phyloP scores from a whole-genome alignment of 75 land plant species.

The Cunninghamia lanceolata region DNA sequence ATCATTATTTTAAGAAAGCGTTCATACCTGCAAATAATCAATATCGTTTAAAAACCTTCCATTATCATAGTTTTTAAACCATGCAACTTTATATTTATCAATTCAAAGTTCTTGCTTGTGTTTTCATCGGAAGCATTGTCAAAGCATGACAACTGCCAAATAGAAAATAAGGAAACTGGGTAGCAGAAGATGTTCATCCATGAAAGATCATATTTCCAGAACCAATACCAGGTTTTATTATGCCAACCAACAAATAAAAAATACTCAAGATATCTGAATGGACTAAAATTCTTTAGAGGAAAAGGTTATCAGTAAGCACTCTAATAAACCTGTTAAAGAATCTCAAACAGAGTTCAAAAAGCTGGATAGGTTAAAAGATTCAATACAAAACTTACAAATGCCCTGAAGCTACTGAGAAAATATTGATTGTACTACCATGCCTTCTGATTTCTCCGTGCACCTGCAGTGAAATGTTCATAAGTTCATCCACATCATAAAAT shows the following conservation, averaged over 20 bases:
- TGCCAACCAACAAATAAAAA: not conserved
- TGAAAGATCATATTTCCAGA: not conserved
- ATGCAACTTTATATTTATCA: not conserved
- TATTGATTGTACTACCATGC: slow-evolving; percentile 79
- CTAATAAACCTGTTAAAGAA: not conserved
- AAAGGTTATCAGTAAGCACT: not conserved
- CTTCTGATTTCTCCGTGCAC: slow-evolving; percentile 39
- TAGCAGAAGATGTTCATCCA: not conserved
- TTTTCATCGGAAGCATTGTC: not conserved
- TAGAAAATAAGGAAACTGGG: not conserved
- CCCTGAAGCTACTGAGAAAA: slow-evolving; percentile 97
- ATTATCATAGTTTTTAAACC: not conserved
- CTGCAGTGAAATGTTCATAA: slow-evolving; percentile 2
- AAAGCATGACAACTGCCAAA: not conserved
- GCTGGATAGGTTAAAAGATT: slow-evolving; percentile 3
- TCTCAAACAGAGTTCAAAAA: not conserved
- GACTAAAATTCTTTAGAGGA: not conserved
- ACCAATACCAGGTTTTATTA: not conserved
- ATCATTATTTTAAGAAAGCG: slow-evolving; percentile 98
- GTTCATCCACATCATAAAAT: not conserved
- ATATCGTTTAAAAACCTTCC: slow-evolving; percentile 6
- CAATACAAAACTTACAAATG: slow-evolving; percentile 76
- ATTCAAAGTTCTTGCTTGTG: not conserved
- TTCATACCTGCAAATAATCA: slow-evolving; percentile 66
- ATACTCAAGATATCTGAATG: not conserved